phyloP scores from a whole-genome alignment of 352 stramenopile genomes.

The Peronosclerospora sorghi region DNA sequence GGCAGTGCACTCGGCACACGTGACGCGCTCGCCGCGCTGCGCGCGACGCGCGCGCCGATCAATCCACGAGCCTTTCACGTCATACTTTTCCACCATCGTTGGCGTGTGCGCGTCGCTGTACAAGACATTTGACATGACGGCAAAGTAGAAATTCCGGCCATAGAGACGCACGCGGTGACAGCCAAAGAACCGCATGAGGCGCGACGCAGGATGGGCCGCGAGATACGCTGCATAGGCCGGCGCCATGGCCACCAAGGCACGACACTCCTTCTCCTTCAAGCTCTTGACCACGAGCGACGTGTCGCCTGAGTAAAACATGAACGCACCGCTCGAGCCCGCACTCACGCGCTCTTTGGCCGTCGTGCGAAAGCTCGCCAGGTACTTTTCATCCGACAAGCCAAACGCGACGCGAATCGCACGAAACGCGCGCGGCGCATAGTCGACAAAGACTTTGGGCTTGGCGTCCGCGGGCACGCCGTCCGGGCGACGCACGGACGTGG shows the following conservation, averaged over 20 bases:
- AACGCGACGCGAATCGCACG: slow-evolving; percentile 46
- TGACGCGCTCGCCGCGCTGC: slow-evolving; percentile 41
- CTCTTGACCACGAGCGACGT: slow-evolving; percentile 73
- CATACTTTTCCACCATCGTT: slow-evolving; percentile 62
- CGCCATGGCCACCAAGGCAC: slow-evolving; percentile 60
- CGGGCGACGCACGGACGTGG: slow-evolving; percentile 12
- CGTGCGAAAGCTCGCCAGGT: slow-evolving; percentile 56
- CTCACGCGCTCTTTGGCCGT: slow-evolving; percentile 72
- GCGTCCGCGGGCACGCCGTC: slow-evolving; percentile 30
- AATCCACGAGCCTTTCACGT: slow-evolving; percentile 69
- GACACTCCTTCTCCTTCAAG: slow-evolving; percentile 64
- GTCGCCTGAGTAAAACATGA: slow-evolving; percentile 78
- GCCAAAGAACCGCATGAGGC: slow-evolving; percentile 81
- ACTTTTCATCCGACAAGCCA: slow-evolving; percentile 54
- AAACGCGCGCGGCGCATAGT: slow-evolving; percentile 64
- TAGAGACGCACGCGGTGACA: slow-evolving; percentile 76
- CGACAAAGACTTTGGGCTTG: slow-evolving; percentile 64
- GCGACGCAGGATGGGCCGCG: slow-evolving; percentile 38
- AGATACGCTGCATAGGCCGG: slow-evolving; percentile 59
- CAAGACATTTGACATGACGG: slow-evolving; percentile 75
- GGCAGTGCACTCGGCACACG: slow-evolving; percentile 55
- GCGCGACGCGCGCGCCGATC: slow-evolving; percentile 40
- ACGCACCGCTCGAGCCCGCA: slow-evolving; percentile 62
- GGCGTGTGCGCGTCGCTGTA: slow-evolving; percentile 42
- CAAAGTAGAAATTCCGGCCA: slow-evolving; percentile 71